A percentile compares a stretch with the other conserved stretches of the same genome.
phyloP scores from a whole-genome alignment of 257 asterid genomes.

The Verbascum thapsus region DNA sequence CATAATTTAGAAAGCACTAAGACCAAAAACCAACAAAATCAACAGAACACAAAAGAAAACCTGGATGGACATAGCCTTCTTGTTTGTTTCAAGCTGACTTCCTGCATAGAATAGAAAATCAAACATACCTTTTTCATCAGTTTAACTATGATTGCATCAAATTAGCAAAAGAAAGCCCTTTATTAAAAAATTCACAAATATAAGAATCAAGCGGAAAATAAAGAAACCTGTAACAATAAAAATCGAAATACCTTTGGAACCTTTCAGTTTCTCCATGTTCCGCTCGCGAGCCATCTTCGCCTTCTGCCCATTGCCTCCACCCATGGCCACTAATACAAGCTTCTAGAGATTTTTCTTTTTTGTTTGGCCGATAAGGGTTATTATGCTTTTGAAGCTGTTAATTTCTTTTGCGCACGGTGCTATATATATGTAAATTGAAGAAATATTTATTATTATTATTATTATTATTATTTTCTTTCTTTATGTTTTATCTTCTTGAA shows the following conservation, averaged over 20 bases:
- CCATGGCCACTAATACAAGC: slow-evolving; percentile 40
- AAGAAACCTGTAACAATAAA: neutral
- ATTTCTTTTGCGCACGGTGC: slow-evolving; percentile 10
- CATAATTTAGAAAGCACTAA: neutral
- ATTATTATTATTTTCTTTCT: too few relatives aligned
- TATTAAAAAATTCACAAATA: slow-evolving; percentile 16
- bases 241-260: slow-evolving; percentile 45
- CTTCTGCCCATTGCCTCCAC: slow-evolving; percentile 79
- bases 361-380: neutral
- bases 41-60: slow-evolving; percentile 33
- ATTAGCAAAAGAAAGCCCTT: neutral
- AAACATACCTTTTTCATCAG: slow-evolving; percentile 18
- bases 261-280: slow-evolving; percentile 66
- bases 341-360: neutral
- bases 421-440: neutral
- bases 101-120: slow-evolving; percentile 55
- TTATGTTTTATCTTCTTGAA: too few relatives aligned
- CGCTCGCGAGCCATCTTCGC: slow-evolving; percentile 83
- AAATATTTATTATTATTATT: too few relatives aligned
- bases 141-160: slow-evolving; percentile 4
- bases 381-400: slow-evolving; percentile 17
- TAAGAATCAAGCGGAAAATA: neutral
- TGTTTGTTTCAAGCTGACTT: slow-evolving; percentile 84
- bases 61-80: slow-evolving; percentile 87
- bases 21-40: slow-evolving; percentile 20